Evolutionary conservation across 805 yeast species (phyloP).

Genomic region (Starmera amethionina): DNA sequence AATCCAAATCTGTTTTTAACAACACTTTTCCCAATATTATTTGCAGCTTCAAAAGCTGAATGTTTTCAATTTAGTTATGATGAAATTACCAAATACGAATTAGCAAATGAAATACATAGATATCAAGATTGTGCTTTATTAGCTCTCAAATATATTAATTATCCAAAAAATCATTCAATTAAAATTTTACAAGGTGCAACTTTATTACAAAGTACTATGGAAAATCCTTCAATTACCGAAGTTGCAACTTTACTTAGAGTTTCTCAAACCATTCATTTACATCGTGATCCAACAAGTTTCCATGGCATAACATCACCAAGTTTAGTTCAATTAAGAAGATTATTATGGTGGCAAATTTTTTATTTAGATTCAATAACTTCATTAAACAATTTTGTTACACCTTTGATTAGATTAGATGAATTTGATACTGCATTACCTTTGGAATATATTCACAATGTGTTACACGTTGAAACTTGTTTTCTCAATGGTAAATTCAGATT

Average conservation of each 20-base stretch:
- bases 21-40: slow-evolving; percentile 41
- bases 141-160: slow-evolving; percentile 39
- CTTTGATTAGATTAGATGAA: slow-evolving; percentile 41
- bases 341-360: slow-evolving; percentile 62
- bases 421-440: slow-evolving; percentile 49
- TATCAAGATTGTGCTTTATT: slow-evolving; percentile 40
- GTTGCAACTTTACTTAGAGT: slow-evolving; percentile 46
- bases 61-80: slow-evolving; percentile 46
- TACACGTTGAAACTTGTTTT: slow-evolving; percentile 37
- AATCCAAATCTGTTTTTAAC: slow-evolving; percentile 36
- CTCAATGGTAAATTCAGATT: slow-evolving; percentile 45
- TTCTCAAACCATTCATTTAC: slow-evolving; percentile 45
- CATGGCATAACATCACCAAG: slow-evolving; percentile 39
- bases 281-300: slow-evolving; percentile 49
- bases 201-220: slow-evolving; percentile 40
- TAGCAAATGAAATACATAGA: slow-evolving; percentile 35
- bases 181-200: slow-evolving; percentile 38
- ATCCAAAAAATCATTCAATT: slow-evolving; percentile 34
- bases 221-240: slow-evolving; percentile 45
- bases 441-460: slow-evolving; percentile 27
- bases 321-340: slow-evolving; percentile 40
- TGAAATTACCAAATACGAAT: slow-evolving; percentile 18
- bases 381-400: slow-evolving; percentile 44
- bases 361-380: slow-evolving; percentile 49
- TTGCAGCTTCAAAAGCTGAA: slow-evolving; percentile 50